Evolutionary conservation across 768 basidiomycete species (phyloP), one percentile per base, ranked within the genome.

Genomic region (Tulasnella sp.): DNA sequence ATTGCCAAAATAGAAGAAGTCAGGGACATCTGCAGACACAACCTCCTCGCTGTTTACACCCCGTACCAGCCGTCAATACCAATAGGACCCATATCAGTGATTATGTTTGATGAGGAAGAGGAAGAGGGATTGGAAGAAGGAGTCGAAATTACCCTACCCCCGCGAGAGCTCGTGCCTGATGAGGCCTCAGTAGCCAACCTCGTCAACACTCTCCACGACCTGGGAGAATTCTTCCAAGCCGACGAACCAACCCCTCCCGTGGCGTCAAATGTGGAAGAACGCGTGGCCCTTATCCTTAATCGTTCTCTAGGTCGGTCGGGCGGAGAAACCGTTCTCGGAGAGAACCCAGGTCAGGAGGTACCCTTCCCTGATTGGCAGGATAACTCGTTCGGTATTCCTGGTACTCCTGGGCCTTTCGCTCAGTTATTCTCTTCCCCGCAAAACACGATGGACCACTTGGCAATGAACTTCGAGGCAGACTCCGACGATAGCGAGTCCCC

Each of bases 41-140:
- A 96, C 84, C 89, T 97, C 82, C 89, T 92, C 86, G 93, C 94
- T 1, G 94, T 97, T 18, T 96, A 94, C 82, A 94, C 94, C 82
- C 94, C 94, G 6, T 96, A 93, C 85, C 91, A 92, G 46, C 72
- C 44, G n/a, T 64, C 60, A 37, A 40, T 72, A 46, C 89, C 92
- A 8, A 44, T 72, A 1, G 74, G 72, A 60, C 79, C 79, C 34
- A 88, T 76, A 37, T 78, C 82, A 87, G 78, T 82, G 44, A n/a
- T 81, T 88, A 72, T 89, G 88, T 28, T 85, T 85, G 31, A 86
- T 87, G 77, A 86, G 22, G 79, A 80, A 31, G 79, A 60, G 12
- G 79, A 79, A 42, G 40, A 48, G 28, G 74, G n/a, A 31, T 48
- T 54, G 58, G 69, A 80, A 0, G 64, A 75, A 12, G 79, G 69